Evolutionary conservation across 257 asterid species (phyloP).

Genomic region (Nicotiana otophora): DNA sequence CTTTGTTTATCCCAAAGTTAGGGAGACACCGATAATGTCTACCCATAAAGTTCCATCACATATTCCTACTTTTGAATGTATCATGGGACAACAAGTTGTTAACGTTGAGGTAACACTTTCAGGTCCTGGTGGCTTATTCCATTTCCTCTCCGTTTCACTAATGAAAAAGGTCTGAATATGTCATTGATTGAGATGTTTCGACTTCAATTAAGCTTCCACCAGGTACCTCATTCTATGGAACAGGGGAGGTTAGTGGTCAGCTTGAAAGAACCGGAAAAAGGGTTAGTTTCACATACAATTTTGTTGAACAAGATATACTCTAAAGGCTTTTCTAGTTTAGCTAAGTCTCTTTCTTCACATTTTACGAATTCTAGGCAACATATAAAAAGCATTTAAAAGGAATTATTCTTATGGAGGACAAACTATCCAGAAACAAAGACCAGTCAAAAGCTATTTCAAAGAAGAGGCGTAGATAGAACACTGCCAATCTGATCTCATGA

Average conservation of each 20-base stretch:
- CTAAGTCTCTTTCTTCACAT: background rate
- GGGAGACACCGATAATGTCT: conserved; percentile 60
- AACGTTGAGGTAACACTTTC: conserved; percentile 48
- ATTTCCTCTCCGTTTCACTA: background rate
- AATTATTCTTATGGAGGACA: background rate
- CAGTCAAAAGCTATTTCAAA: background rate
- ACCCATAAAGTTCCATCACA: conserved; percentile 41
- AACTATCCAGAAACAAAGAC: background rate
- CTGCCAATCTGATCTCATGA: background rate
- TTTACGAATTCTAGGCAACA: background rate
- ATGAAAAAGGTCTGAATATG: background rate
- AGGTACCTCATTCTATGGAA: conserved; percentile 87
- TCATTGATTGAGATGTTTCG: conserved; percentile 17
- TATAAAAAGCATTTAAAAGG: background rate
- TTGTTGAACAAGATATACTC: background rate
- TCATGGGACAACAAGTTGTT: conserved; percentile 59
- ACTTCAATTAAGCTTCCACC: conserved; percentile 57
- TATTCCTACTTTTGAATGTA: conserved; percentile 64
- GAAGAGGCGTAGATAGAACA: background rate
- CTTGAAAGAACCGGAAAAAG: conserved; percentile 93
- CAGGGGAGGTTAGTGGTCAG: conserved; percentile 91
- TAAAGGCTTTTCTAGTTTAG: background rate
- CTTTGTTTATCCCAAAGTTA: conserved; percentile 47
- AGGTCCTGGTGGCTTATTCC: background rate
- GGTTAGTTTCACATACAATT: conserved; percentile 34